Evolutionary conservation across 2,329 filamentous ascomycete species (phyloP), one percentile per base, ranked within the genome.

Genomic region (Chrysoporthe deuterocubensis): DNA sequence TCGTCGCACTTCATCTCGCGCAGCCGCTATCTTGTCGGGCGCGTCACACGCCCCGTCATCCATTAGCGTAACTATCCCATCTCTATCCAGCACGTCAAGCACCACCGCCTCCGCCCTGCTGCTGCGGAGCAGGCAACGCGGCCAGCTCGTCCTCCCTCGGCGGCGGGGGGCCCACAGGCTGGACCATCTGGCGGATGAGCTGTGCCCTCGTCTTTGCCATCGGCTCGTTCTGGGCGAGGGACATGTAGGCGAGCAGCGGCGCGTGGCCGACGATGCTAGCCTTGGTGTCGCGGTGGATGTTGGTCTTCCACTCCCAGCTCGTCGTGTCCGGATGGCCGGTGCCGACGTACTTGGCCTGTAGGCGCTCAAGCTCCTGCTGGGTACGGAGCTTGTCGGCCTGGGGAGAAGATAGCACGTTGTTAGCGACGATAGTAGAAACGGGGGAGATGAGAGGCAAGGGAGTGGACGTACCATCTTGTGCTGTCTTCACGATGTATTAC

Each of bases 371-470:
- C 80, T 99, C 96, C 81, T 99, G 96, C 75, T 97, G 93, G 11
- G 93, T 96, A 78, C 96, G 94, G 72, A 99, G 92, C 83, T 99
- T 99, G 84, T 99, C 96, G 80, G 96, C 96, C 96, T 90, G 60
- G 58, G 26, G 46, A 32, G 64, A 18, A 3, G 40, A 2, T 32
- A 8, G 11, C 50, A 16, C 32, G 13, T 40, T 14, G 8, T 18
- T 52, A 34, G 56, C 56, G 21, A 37, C 32, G 4, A n/a, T 54
- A 11, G 50, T 40, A 8, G 44, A 16, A 43, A 7, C 9, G 37
- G 32, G 14, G n/a, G 16, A 14, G 18, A 26, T 2, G 18, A 32
- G 32, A 18, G 26, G 16, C 26, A 14, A n/a, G 40, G 21, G 62
- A 18, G 34, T 2, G 26, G 40, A 13, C 67, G 26, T 57, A 69